Conservation (phyloP, 2,329 filamentous ascomycete species). For the Alternaria novae-zelandiae region DNA sequence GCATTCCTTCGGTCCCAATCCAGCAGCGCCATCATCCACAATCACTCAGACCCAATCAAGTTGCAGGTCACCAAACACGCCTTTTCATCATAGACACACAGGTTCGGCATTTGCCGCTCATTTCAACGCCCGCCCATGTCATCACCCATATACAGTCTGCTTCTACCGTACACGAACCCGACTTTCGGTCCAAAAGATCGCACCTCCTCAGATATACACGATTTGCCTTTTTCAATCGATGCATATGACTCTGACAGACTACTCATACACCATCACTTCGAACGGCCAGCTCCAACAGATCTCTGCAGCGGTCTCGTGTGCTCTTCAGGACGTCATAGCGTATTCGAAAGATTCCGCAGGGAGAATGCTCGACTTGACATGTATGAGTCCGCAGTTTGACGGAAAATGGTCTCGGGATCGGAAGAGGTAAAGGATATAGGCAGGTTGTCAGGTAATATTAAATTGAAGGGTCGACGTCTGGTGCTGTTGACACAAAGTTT, state of each 20-base stretch:
- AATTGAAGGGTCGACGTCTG: background rate
- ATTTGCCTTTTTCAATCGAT: background rate
- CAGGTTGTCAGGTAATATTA: background rate
- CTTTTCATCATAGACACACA: background rate
- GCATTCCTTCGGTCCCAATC: background rate
- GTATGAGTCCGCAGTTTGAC: slow-evolving; percentile 1
- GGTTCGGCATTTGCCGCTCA: background rate
- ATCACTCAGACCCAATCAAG: background rate
- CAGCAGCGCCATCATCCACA: background rate
- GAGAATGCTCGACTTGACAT: background rate
- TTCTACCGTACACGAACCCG: background rate
- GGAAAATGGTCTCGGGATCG: background rate
- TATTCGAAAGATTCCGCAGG: background rate
- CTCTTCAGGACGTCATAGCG: background rate
- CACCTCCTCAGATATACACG: background rate
- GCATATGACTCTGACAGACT: background rate
- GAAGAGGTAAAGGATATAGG: background rate
- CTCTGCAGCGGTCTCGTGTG: background rate
- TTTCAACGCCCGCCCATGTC: background rate
- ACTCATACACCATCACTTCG: background rate
- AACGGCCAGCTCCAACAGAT: background rate
- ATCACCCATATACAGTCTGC: background rate
- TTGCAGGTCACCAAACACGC: background rate
- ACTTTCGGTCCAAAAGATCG: background rate
- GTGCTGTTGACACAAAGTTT: background rate